These are phyloP conservation scores for Rubroboletus satanas DNA, from an alignment of 768 basidiomycete genomes.

Conservation along the genomic window DNA sequence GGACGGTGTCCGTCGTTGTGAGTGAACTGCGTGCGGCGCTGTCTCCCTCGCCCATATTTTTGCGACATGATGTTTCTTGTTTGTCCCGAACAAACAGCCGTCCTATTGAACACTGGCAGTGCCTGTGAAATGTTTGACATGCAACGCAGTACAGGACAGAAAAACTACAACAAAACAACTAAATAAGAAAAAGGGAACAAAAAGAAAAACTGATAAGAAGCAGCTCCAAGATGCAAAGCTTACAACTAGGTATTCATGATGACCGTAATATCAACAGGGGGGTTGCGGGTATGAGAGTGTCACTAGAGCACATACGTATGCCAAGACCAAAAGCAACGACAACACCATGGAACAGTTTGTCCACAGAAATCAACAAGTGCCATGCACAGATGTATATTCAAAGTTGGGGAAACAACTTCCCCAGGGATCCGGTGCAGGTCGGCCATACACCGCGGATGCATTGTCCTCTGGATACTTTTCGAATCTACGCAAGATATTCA, in stretches of 20 bases:
- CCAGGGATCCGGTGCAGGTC: conserved; percentile 52
- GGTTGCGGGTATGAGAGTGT: conserved; percentile 15
- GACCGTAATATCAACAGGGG: conserved; percentile 1
- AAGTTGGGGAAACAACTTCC: conserved; percentile 76
- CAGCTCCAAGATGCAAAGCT: conserved; percentile 1
- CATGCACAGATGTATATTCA: conserved; percentile 55
- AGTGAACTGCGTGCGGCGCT: conserved; percentile 24
- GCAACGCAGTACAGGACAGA: neutral
- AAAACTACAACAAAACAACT: conserved; percentile 1
- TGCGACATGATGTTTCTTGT: conserved; percentile 36
- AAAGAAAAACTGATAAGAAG: neutral
- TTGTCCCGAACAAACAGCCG: conserved; percentile 31
- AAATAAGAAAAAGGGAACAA: neutral
- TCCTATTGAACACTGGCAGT: conserved; percentile 7
- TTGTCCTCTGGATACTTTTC: conserved; percentile 78
- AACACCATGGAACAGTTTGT: conserved; percentile 1
- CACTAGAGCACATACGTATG: conserved; percentile 11
- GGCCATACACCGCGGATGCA: conserved; percentile 56
- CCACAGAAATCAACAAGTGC: conserved; percentile 6
- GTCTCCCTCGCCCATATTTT: conserved; percentile 29
- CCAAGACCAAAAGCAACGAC: neutral
- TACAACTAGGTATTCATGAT: conserved; percentile 10
- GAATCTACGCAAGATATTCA: conserved; percentile 44
- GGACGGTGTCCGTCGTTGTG: conserved; percentile 18
- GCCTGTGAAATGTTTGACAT: neutral